Percentiles rank a stretch among this genome's conserved stretches.
Evolutionary conservation across 2,329 filamentous ascomycete genomes (phyloP).

Genomic region (Nigrograna mackinnonii): DNA sequence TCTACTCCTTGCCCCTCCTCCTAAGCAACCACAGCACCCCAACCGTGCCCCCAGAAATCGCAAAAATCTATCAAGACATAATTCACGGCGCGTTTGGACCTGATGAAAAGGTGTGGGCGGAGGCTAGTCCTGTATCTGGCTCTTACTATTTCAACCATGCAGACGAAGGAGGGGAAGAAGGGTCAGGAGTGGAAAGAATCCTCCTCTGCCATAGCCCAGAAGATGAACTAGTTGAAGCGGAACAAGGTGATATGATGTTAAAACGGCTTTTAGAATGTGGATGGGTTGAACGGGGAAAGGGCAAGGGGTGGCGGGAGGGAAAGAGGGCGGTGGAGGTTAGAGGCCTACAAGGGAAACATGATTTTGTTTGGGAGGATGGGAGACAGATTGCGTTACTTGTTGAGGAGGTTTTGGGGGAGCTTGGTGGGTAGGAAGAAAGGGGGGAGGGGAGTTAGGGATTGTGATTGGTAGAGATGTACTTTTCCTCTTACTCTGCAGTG

Average conservation of each 20-base stretch:
- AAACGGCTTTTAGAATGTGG: constrained; percentile 50
- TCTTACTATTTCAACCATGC: constrained; percentile 4
- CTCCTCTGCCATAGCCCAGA: constrained; percentile 51
- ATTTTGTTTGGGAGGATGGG: constrained; percentile 67
- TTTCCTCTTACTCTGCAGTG: too few relatives aligned
- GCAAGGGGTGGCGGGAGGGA: constrained; percentile 26
- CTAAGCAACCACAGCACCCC: constrained; percentile 47
- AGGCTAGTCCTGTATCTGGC: background rate
- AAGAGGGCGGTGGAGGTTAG: constrained; percentile 37
- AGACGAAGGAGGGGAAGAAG: constrained; percentile 40
- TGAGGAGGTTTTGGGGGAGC: constrained; percentile 25
- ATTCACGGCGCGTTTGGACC: constrained; percentile 64
- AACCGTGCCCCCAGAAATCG: constrained; percentile 19
- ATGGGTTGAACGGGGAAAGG: constrained; percentile 35
- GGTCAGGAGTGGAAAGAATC: constrained; percentile 30
- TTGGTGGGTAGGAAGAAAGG: constrained; percentile 10
- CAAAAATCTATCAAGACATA: constrained; percentile 62
- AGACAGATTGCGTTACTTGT: constrained; percentile 55
- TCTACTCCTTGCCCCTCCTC: constrained; percentile 67
- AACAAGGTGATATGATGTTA: constrained; percentile 63
- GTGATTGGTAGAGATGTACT: background rate
- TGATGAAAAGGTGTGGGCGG: constrained; percentile 32
- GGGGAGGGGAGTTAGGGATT: background rate
- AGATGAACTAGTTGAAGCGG: constrained; percentile 55
- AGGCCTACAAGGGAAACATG: constrained; percentile 62